Percentiles rank a stretch among this genome's conserved stretches.
Conservation (phyloP, 768 basidiomycete genomes). For the Russula lepida region DNA sequence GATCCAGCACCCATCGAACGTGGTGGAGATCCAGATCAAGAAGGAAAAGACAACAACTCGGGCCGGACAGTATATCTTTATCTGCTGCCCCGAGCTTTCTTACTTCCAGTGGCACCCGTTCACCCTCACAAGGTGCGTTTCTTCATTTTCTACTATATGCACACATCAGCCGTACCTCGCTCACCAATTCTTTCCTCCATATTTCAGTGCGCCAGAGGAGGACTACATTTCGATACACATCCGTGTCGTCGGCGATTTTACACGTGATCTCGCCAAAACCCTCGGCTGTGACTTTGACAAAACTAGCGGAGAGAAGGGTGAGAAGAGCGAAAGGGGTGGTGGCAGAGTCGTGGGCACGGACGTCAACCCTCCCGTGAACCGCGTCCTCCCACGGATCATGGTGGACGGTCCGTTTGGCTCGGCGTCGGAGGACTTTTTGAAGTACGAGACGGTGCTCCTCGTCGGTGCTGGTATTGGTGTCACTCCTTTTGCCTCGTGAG, state of each 20-base stretch:
- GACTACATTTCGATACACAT: constrained; percentile 94
- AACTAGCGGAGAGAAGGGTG: constrained; percentile 34
- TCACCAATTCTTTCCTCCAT: neutral
- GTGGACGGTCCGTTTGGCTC: constrained; percentile 93
- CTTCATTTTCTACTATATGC: neutral
- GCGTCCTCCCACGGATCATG: constrained; percentile 85
- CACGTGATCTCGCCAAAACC: constrained; percentile 66
- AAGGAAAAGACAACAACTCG: constrained; percentile 80
- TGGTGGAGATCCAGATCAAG: constrained; percentile 95
- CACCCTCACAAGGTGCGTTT: constrained; percentile 70
- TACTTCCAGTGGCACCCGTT: constrained; percentile 99
- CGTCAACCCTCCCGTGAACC: constrained; percentile 53
- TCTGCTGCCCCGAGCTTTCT: constrained; percentile 83
- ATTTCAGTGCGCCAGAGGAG: constrained; percentile 77
- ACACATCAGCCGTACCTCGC: constrained; percentile 3
- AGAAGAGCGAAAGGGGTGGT: constrained; percentile 36
- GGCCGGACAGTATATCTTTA: constrained; percentile 91
- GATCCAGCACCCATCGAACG: constrained; percentile 90
- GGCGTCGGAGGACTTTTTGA: constrained; percentile 86
- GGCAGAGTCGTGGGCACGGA: constrained; percentile 55
- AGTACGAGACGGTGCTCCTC: constrained; percentile 80
- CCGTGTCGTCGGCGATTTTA: constrained; percentile 89
- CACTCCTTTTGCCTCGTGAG: constrained; percentile 92
- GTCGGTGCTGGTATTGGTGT: constrained; percentile 96
- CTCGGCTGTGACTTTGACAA: constrained; percentile 77